Evolutionary conservation across 495 filamentous ascomycete species (phyloP).

Genomic region (Talaromyces trachyspermus): DNA sequence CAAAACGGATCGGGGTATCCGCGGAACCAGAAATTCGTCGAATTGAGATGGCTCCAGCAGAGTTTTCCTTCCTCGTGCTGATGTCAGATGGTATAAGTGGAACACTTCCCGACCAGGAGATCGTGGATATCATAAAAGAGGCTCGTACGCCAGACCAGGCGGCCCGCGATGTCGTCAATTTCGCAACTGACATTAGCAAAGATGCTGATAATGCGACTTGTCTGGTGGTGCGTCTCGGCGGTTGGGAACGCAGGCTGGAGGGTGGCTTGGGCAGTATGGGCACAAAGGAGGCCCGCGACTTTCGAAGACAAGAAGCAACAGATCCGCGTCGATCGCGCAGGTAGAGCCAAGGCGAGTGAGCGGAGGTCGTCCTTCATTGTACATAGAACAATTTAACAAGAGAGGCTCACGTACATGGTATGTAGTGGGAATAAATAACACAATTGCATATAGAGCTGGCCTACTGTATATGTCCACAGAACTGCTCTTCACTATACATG

Average conservation of each 20-base stretch:
- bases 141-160: conserved; percentile 83
- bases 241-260: conserved; percentile 87
- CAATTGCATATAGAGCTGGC: too few relatives aligned
- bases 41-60: conserved; percentile 65
- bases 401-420: too few relatives aligned
- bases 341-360: too few relatives aligned
- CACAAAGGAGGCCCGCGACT: conserved; percentile 83
- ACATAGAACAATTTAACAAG: too few relatives aligned
- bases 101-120: conserved; percentile 78
- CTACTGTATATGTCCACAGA: too few relatives aligned
- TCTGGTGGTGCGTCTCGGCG: conserved; percentile 80
- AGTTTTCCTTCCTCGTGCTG: conserved; percentile 83
- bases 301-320: conserved; percentile 71
- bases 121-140: conserved; percentile 93
- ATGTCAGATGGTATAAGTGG: conserved; percentile 84
- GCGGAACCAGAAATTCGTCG: conserved; percentile 83
- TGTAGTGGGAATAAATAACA: too few relatives aligned
- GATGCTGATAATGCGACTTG: conserved; percentile 96
- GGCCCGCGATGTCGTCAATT: conserved; percentile 67
- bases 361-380: too few relatives aligned
- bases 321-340: conserved; percentile 70
- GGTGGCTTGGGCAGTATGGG: conserved; percentile 84
- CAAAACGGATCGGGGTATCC: conserved; percentile 85
- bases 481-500: too few relatives aligned
- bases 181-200: conserved; percentile 73